A percentile compares a stretch with the other conserved stretches of the same genome.
phyloP scores from a whole-genome alignment of 495 filamentous ascomycete genomes.

The Evernia prunastri region DNA sequence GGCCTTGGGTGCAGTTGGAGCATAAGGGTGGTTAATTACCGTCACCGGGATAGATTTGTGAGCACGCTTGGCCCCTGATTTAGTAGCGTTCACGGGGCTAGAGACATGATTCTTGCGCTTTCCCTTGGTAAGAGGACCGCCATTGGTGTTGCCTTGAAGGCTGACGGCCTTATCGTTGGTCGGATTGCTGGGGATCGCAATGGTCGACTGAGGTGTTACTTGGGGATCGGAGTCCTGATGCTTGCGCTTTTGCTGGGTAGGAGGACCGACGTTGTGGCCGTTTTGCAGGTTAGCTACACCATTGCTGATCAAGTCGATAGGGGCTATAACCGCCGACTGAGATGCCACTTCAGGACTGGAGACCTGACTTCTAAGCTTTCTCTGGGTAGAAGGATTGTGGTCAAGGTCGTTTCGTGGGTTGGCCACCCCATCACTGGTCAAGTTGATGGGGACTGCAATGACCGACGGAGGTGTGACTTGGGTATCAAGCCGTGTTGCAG shows the following conservation, averaged over 20 bases:
- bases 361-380: background rate
- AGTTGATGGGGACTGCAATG: background rate
- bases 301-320: too few relatives aligned
- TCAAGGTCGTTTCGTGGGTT: background rate
- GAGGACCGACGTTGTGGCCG: too few relatives aligned
- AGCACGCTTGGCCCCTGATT: background rate
- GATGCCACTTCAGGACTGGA: too few relatives aligned
- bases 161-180: too few relatives aligned
- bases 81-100: background rate
- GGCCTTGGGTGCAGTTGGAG: background rate
- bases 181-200: too few relatives aligned
- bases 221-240: too few relatives aligned
- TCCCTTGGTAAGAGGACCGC: background rate
- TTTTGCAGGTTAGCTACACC: too few relatives aligned
- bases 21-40: background rate
- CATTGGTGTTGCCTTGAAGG: too few relatives aligned
- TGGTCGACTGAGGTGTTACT: too few relatives aligned
- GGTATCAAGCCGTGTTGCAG: background rate
- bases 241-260: background rate
- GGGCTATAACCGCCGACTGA: too few relatives aligned
- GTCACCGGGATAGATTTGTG: background rate
- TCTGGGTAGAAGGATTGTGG: background rate
- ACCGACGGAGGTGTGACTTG: background rate
- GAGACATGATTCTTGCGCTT: background rate
- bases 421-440: background rate